Evolutionary conservation across 1,284 basidiomycete species (phyloP).

Genomic region (Irpex sp.): DNA sequence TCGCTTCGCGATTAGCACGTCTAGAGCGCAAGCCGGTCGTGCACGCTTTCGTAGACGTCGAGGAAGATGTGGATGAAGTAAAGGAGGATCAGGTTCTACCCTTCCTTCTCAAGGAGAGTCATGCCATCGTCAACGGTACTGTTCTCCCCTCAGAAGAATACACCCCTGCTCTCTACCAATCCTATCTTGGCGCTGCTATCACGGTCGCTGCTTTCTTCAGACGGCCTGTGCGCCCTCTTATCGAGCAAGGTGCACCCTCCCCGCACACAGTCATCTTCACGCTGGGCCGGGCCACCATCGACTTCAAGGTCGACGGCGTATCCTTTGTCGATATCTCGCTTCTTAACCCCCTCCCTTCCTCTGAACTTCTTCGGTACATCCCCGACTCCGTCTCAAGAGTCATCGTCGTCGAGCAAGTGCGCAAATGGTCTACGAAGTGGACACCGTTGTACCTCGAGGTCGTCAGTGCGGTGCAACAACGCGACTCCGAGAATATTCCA

Average conservation of each 20-base stretch:
- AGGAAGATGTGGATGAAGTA: conserved; percentile 42
- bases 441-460: conserved; percentile 87
- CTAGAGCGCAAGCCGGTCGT: conserved; percentile 65
- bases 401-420: conserved; percentile 82
- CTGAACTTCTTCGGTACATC: conserved; percentile 62
- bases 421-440: conserved; percentile 80
- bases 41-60: conserved; percentile 61
- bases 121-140: conserved; percentile 26
- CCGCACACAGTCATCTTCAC: conserved; percentile 70
- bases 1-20: conserved; percentile 67
- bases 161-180: conserved; percentile 38
- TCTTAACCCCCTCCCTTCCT: conserved; percentile 70
- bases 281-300: conserved; percentile 54
- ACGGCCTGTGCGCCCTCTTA: conserved; percentile 56
- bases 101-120: conserved; percentile 51
- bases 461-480: conserved; percentile 68
- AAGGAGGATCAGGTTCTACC: conserved; percentile 53
- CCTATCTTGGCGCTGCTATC: conserved; percentile 62
- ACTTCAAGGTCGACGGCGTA: conserved; percentile 51
- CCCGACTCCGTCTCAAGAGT: conserved; percentile 67
- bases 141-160: conserved; percentile 16
- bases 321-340: conserved; percentile 71
- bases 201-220: conserved; percentile 61
- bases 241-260: conserved; percentile 41
- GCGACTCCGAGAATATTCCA: conserved; percentile 46